Evolutionary conservation across 2,329 filamentous ascomycete genomes (phyloP), one percentile per base, ranked within the genome.

Genomic region (Hypoxylon sp.): DNA sequence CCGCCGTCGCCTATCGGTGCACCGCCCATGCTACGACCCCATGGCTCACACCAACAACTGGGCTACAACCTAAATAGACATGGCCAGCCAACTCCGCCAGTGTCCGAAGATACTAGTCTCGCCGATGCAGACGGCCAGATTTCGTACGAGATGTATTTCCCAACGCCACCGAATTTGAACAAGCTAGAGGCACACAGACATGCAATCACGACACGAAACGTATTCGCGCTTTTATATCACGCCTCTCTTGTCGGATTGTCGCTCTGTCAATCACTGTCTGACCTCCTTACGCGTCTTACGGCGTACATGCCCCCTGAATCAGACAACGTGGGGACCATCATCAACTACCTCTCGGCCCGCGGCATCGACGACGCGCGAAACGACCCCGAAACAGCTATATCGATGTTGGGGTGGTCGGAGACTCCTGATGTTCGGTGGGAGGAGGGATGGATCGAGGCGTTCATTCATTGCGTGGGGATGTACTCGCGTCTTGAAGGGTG

Each of bases 401-500:
- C 81, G 0, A 70, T 89, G 11, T 73, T 90, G 3, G 80, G 82
- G 0, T 90, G 85, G 82, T 79, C 83, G 2, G 87, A 90, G 60
- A 75, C 75, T n/a, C 74, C 78, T 2, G 77, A 74, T 12, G 80
- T 89, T 6, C 76, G 76, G 4, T 88, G 86, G 84, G 78, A 83
- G 32, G 81, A 86, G 56, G 84, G 86, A 1, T 90, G 86, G 77
- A 76, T 80, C 11, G 86, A 89, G 65, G 78, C 79, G 17, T 90
- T 88, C 60, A 73, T 83, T 5, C 87, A 90, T 64, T 82, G 82
- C 57, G 80, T 80, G 2, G 87, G 87, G 17, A 83, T 88, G 78
- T 84, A 79, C 64, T 74, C 65, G 32, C 73, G 69, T 16, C 67
- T 84, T n/a, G 79, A 84, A 54, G 59, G 61, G 3, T 76, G 74